Evolutionary conservation across 2,329 filamentous ascomycete species (phyloP), one percentile per base, ranked within the genome.

Genomic region (Colletotrichum coccodes): DNA sequence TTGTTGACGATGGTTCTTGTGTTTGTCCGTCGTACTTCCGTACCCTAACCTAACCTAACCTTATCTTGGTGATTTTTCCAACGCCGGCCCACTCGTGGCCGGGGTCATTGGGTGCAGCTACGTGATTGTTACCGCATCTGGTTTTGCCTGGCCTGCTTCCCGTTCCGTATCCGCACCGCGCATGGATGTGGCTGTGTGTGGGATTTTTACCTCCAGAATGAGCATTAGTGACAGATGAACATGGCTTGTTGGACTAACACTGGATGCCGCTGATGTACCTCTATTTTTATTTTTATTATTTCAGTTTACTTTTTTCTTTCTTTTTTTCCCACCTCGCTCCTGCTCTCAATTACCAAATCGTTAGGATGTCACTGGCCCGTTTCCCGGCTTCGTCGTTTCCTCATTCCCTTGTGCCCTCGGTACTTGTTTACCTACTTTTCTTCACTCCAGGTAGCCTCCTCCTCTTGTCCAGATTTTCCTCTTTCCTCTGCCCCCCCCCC

Each of bases 11-110:
- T 54, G 12, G 3, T 9, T 36, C 8, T 36, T 38, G 30, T 47
- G 8, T 18, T 46, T 47, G 26, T 21, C n/a, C 12, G 6, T 21
- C 4, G 21, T 34, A 23, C 23, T 60, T 18, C 30, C 18, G 57
- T 54, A 58, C 60, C 64, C 50, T 67, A 67, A 54, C 64, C 64
- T 64, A 52, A 57, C 59, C 60, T 58, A 64, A 62, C 59, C 60
- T 68, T 58, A 64, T 46, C 64, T 64, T 58, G 30, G 36, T 59
- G n/a, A 42, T 59, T 53, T 18, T 12, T 28, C 32, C 46, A 54
- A 40, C 38, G 46, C 60, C 34, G 53, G 38, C 49, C 60, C 53
- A 68, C 60, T 54, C 30, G 14, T 12, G 23, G 30, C 44, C n/a
- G 47, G 30, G 47, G 38, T 16, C 28, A 21, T 53, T 26, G 7